Percentiles rank a stretch among this genome's conserved stretches.
Conservation (phyloP, 208 protist species). For the Trypanosoma caninum region DNA sequence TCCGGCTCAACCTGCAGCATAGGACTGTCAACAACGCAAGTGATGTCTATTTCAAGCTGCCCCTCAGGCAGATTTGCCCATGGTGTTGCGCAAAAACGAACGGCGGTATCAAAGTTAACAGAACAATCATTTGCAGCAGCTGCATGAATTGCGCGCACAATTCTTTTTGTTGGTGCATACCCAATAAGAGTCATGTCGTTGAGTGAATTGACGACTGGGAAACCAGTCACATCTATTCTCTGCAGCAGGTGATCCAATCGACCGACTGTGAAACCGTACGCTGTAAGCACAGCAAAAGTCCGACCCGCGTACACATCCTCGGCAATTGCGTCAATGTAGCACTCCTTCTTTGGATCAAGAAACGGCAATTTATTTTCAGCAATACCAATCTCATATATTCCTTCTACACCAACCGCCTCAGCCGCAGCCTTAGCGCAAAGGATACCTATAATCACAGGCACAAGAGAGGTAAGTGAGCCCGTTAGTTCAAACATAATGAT, state of each 20-base stretch:
- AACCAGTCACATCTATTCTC: constrained; percentile 61
- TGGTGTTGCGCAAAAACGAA: constrained; percentile 37
- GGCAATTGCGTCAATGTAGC: constrained; percentile 51
- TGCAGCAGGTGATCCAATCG: constrained; percentile 59
- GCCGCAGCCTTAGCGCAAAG: constrained; percentile 64
- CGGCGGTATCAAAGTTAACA: constrained; percentile 38
- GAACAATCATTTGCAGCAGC: constrained; percentile 43
- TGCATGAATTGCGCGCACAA: constrained; percentile 52
- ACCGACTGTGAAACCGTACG: constrained; percentile 53
- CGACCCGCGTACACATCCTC: constrained; percentile 48
- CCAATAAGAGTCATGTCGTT: constrained; percentile 63
- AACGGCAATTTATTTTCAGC: constrained; percentile 73
- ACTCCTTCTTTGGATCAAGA: constrained; percentile 79
- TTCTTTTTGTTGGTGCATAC: constrained; percentile 58
- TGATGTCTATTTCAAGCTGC: constrained; percentile 53
- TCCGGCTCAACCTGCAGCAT: constrained; percentile 69
- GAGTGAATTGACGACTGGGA: constrained; percentile 61
- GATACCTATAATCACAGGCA: constrained; percentile 71
- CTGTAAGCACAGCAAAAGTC: constrained; percentile 61
- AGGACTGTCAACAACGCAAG: constrained; percentile 44
- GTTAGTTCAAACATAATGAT: constrained; percentile 95
- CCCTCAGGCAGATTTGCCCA: constrained; percentile 23
- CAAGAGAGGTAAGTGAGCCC: constrained; percentile 80
- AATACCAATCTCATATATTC: constrained; percentile 77
- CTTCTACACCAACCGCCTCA: constrained; percentile 68